phyloP scores from a whole-genome alignment of 192 early-diverging fungal genomes.

The Thamnidium elegans region DNA sequence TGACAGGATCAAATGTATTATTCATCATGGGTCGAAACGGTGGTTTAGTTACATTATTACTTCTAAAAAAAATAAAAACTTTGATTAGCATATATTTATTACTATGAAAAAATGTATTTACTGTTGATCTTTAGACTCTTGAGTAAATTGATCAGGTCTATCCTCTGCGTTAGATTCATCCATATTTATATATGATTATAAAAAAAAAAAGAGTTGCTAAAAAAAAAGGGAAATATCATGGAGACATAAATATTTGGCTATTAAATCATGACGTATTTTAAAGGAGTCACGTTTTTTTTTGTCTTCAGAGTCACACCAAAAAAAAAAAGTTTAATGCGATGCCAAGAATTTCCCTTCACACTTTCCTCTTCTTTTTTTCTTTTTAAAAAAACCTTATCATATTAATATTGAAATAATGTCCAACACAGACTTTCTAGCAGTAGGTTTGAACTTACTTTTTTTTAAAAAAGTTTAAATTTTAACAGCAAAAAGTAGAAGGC shows the following conservation, averaged over 20 bases:
- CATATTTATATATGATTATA: neutral
- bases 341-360: neutral
- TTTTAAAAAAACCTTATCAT: neutral
- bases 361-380: neutral
- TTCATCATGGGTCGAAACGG: constrained; percentile 1
- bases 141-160: constrained; percentile 74
- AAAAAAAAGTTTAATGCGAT: neutral
- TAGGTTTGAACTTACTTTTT: constrained; percentile 1
- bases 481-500: constrained; percentile 60
- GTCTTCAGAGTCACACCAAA: neutral
- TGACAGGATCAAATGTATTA: constrained; percentile 23
- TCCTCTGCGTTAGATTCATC: constrained; percentile 78
- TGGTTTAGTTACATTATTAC: constrained; percentile 9
- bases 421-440: constrained; percentile 21
- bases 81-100: neutral
- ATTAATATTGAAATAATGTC: constrained; percentile 10
- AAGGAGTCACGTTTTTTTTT: too few relatives aligned
- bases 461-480: neutral
- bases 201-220: neutral
- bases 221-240: neutral
- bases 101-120: neutral
- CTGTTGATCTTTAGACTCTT: constrained; percentile 58
- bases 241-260: too few relatives aligned
- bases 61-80: neutral
- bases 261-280: neutral